Percentiles rank a stretch among this genome's conserved stretches.
Evolutionary conservation across 495 filamentous ascomycete species (phyloP).

Genomic region (Barbatosphaeria neglecta): DNA sequence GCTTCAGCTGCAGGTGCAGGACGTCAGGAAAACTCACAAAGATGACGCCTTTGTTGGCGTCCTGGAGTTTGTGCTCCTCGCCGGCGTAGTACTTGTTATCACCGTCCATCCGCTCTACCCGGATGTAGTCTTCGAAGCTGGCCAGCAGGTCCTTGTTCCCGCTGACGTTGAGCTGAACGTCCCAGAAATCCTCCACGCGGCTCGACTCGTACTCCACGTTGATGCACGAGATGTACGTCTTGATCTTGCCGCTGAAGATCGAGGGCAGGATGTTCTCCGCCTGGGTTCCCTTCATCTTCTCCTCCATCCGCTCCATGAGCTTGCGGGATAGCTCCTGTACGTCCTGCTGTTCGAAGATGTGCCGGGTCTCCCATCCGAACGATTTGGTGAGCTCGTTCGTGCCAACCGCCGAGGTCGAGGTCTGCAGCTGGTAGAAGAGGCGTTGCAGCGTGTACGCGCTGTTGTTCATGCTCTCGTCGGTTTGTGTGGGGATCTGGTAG

Average conservation of each 20-base stretch:
- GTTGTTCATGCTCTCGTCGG: constrained; percentile 68
- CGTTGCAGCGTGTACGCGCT: constrained; percentile 91
- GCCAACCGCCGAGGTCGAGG: constrained; percentile 63
- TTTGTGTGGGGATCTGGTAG: constrained; percentile 86
- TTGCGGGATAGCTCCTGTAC: constrained; percentile 94
- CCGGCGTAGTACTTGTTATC: constrained; percentile 96
- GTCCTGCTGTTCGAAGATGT: constrained; percentile 99
- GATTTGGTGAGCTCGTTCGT: constrained; percentile 89
- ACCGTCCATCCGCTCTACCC: constrained; percentile 91
- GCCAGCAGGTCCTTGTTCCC: constrained; percentile 87
- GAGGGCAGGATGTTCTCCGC: constrained; percentile 85
- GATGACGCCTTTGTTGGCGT: constrained; percentile 94
- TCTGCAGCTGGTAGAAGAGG: constrained; percentile 90
- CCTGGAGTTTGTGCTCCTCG: constrained; percentile 80
- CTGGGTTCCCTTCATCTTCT: constrained; percentile 93
- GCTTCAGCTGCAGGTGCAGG: constrained; percentile 88
- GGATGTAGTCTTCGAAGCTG: constrained; percentile 91
- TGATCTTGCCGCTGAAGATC: constrained; percentile 91
- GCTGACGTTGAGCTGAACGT: constrained; percentile 92
- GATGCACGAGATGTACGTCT: constrained; percentile 97
- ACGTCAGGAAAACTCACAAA: constrained; percentile 95
- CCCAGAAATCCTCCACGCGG: constrained; percentile 94
- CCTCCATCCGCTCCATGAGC: constrained; percentile 90
- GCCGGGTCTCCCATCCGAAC: constrained; percentile 95
- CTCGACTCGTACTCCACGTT: constrained; percentile 96